Base-by-base conservation (phyloP, 2,329 filamentous ascomycete genomes). In the Hypoxylon sp. region DNA sequence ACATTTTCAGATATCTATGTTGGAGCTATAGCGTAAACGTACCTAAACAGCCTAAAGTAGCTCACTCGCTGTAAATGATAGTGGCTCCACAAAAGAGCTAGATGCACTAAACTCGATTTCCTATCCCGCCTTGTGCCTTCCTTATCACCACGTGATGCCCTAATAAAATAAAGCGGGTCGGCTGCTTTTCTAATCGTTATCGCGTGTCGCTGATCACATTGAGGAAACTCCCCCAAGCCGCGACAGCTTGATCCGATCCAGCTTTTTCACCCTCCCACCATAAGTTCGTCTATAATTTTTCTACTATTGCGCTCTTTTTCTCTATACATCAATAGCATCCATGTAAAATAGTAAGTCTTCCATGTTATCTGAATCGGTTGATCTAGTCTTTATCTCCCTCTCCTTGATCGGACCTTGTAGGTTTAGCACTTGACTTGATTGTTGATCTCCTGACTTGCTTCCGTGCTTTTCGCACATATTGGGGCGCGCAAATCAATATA, bases 211-310 rank as follows among this genome's bases (percentile, higher is more conserved):
- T 59, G 66, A 71, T 71, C 66, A 59, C 62, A 66, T 54, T 59
- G 64, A 53, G 39, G 59, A 69, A 66, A 65, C 24, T 54, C 53
- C 53, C 64, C 69, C 50, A 64, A 68, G 69, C 71, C 72, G 74
- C 73, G 73, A 73, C 74, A 74, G 72, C 73, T 75, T 69, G 63
- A 71, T 67, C 60, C 53, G 63, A 57, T 67, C 60, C 61, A 64
- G 51, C 59, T 55, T 61, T 63, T 54, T n/a, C 3, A 54, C 59
- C 24, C 35, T 59, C 54, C 47, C 52, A 47, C 26, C 14, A 59
- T 5, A 46, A 57, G 8, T 24, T 42, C n/a, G 35, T 42, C 47
- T 3, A 63, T 50, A 51, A 24, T 33, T 10, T 50, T 47, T 35
- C 6, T 29, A 46, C 9, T 37, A 46, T 59, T 50, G 17, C 39